phyloP scores from a whole-genome alignment of 1,139 yeast genomes.

The Geotrichum macrosporum region DNA sequence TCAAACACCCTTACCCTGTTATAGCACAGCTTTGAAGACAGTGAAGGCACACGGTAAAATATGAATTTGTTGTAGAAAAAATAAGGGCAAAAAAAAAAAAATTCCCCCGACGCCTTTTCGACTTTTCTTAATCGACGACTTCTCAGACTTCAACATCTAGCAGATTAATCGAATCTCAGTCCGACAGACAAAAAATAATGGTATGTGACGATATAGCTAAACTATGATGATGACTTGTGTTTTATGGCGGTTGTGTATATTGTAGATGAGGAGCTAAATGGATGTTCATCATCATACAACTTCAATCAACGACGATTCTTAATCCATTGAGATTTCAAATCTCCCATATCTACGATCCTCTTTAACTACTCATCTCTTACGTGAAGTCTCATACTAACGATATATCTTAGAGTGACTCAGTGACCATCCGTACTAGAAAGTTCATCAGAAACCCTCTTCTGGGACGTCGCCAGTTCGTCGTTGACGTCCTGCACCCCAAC shows the following conservation, averaged over 20 bases:
- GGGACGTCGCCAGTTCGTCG: constrained; percentile 99
- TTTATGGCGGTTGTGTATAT: no score
- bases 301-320: no score
- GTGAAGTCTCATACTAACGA: constrained; percentile 6
- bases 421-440: constrained; percentile 99
- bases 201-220: constrained; percentile 12
- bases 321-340: no score
- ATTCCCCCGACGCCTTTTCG: constrained; percentile 5
- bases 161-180: constrained; percentile 17
- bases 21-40: no score
- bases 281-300: no score
- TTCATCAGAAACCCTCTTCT: constrained; percentile 99
- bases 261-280: no score
- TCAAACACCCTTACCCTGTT: no score
- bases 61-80: background rate
- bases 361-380: background rate
- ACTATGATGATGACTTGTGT: background rate
- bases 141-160: constrained; percentile 18
- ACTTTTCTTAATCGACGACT: constrained; percentile 18
- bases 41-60: no score
- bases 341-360: background rate
- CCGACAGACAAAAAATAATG: constrained; percentile 16
- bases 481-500: constrained; percentile 99
- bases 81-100: constrained; percentile 9
- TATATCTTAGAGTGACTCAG: constrained; percentile 81